Evolutionary conservation across 345 rosid genomes (phyloP).

Genomic region (Aurinia saxatilis): DNA sequence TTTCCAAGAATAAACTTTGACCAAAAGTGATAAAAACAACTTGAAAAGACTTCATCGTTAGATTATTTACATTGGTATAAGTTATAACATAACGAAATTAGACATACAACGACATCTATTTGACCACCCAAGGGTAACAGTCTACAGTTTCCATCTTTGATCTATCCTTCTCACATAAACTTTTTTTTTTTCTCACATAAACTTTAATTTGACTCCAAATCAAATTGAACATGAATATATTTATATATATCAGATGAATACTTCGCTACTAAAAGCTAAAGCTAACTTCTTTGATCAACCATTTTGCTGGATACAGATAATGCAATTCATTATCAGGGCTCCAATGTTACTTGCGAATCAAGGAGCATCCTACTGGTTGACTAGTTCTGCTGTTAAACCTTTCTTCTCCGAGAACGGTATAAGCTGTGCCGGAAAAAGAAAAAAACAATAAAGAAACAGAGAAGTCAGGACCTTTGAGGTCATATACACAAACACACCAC

Average conservation of each 20-base stretch:
- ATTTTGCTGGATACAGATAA: neutral
- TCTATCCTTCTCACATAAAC: neutral
- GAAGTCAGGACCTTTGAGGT: neutral
- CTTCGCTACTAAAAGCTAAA: neutral
- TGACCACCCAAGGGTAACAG: neutral
- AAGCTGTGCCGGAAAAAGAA: constrained; percentile 28
- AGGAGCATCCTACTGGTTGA: constrained; percentile 9
- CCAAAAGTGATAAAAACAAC: neutral
- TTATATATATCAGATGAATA: neutral
- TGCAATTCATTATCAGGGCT: neutral
- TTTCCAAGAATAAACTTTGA: constrained; percentile 8
- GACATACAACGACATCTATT: neutral
- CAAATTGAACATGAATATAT: neutral
- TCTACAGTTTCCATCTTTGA: neutral
- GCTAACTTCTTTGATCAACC: constrained; percentile 3
- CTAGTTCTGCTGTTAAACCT: constrained; percentile 21
- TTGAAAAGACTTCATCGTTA: neutral
- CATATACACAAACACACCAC: constrained; percentile 2
- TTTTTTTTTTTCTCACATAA: neutral
- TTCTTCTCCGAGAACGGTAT: constrained; percentile 44
- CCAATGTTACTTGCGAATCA: neutral
- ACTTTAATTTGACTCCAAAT: constrained; percentile 1
- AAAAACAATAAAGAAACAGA: constrained; percentile 3
- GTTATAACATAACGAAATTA: too few species aligned
- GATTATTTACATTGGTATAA: neutral